These are phyloP conservation scores for Achaetomiella virescens DNA, from an alignment of 495 filamentous ascomycete genomes.

Conservation along the genomic window DNA sequence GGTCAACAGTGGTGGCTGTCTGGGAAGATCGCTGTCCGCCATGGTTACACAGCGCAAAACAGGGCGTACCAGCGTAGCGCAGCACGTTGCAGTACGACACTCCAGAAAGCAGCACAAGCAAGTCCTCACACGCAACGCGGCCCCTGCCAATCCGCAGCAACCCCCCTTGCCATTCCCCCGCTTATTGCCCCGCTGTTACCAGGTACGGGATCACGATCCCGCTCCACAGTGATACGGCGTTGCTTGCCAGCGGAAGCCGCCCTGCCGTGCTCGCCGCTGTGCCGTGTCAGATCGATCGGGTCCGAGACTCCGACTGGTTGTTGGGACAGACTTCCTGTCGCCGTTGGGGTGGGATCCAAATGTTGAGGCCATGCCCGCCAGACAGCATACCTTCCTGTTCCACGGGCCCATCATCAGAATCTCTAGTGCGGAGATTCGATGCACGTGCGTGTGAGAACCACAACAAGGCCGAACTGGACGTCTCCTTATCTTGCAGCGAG, in stretches of 20 bases:
- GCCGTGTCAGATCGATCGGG: neutral
- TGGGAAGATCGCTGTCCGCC: neutral
- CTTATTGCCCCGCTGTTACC: neutral
- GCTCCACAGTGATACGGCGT: constrained; percentile 1
- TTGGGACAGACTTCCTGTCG: too few species aligned
- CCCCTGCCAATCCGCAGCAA: neutral
- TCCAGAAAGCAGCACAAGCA: neutral
- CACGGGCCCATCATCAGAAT: too few species aligned
- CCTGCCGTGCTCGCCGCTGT: neutral
- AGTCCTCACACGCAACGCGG: neutral
- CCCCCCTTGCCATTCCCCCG: neutral
- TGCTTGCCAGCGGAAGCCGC: neutral
- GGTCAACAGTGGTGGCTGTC: neutral
- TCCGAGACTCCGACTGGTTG: neutral
- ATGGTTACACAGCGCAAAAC: constrained; percentile 9
- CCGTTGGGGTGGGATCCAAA: neutral
- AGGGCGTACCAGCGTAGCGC: neutral
- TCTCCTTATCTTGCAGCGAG: too few species aligned
- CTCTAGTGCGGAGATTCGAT: too few species aligned
- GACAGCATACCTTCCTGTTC: too few species aligned
- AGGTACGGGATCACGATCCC: neutral
- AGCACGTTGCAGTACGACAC: neutral
- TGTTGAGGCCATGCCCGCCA: neutral
- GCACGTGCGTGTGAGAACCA: too few species aligned
- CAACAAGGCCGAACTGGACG: too few species aligned